Base-by-base conservation (phyloP, 2,329 filamentous ascomycete genomes). In the Trichoderma citrinoviride region DNA sequence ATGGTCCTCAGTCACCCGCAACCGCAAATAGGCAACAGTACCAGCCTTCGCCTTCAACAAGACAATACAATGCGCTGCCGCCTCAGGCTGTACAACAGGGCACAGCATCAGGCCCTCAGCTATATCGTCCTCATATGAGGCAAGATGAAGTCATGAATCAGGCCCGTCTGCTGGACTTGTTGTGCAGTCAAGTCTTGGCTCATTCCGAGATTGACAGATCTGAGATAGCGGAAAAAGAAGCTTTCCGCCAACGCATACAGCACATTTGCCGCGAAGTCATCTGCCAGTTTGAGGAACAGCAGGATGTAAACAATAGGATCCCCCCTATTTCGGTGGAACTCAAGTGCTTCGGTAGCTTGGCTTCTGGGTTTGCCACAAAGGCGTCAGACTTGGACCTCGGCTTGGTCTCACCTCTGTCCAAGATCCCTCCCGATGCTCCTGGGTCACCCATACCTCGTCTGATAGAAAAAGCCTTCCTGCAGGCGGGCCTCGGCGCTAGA, bases 321-420 rank as follows among this genome's bases (percentile, higher is more conserved):
- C 77, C 82, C 17, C 72, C 82, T 25, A 73, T 78, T 10, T 84
- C 84, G 58, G 83, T 94, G n/a, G 81, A 87, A 61, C 80, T 96
- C 15, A 87, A 87, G 70, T 92, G 89, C 71, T 96, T 95, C 73
- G 93, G 92, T 5, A 96, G 92, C 73, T 81, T 96, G 53, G 85
- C 86, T 21, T 93, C 92, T 14, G 93, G 93, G 0, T 96, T 96
- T 77, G 93, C 91, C 3, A 92, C 91, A 12, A 90, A 90, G 71
- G 87, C 87, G n/a, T 94, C 93, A 1, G 93, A 97, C 72, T 92
- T 97, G 89, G 93, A 97, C 75, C 84, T 97, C 33, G 90, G 89
- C 8, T 83, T 96, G 40, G 80, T 95, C 5, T 89, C 90, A 1
- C 85, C 85, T 3, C 77, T 82, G 55, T 89, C 89, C 1, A 73